Base-by-base conservation (phyloP, 164 flowering plant genomes). In the Vitis riparia region DNA sequence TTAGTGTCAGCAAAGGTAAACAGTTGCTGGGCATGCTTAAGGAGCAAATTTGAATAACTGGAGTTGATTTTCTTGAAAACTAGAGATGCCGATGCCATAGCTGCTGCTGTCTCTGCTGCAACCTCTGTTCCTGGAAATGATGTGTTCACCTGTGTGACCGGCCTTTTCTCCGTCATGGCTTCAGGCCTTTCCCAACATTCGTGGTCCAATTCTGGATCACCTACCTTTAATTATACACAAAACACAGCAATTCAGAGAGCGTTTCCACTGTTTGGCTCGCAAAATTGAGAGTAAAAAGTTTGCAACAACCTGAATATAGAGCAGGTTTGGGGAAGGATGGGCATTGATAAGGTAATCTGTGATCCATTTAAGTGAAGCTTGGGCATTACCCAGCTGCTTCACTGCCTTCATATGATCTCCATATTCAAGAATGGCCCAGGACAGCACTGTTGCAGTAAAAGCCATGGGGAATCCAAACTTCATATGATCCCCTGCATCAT, bases 141-240 rank as follows among this genome's bases (percentile, higher is more conserved):
- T 15, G 68, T 1, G 77, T 80, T 59, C 70, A 82, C 63, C 47
- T 84, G 89, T 53, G 67, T 65, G 13, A 68, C 62, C 11, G 87
- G 85, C 63, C 85, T 75, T 59, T 30, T 52, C 70, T 68, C 73
- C 1, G 74, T 76, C 83, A 72, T 77, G 48, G 17, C 19, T 68
- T 85, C 87, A 16, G 91, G 87, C 50, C 88, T 80, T 49, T 83
- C 71, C 91, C 91, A 87, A 71, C 88, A 87, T 2, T 50, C 51
- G 53, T 84, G 85, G 68, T 82, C 83, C 53, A 73, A 4, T 10
- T 78, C 76, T 32, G 83, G 83, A 71, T 82, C 83, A n/a, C 86
- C 86, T 23, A 82, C 84, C 84, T 83, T 48, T 55, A 63, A 47
- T n/a, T 15, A 37, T 30, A 23, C 47, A 60, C 37, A 60, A 8